A percentile compares a stretch with the other conserved stretches of the same genome.
Conservation (phyloP, 1,139 yeast genomes). For the Scheffersomyces parashehatae region DNA sequence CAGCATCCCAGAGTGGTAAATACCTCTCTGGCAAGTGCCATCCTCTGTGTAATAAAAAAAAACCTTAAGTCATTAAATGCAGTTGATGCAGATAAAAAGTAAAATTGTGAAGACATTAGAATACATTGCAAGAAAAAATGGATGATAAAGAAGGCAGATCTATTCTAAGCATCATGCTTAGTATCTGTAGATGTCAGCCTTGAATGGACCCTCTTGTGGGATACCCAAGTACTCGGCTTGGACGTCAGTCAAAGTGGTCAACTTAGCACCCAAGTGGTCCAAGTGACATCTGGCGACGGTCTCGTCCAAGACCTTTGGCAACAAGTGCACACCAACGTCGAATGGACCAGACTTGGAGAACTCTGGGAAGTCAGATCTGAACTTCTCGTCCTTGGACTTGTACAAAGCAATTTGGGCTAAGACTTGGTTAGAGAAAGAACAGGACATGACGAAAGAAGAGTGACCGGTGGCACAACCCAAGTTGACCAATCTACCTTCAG, state of each 20-base stretch:
- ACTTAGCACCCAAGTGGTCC: conserved; percentile 90
- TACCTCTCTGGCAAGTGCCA: conserved; percentile 7
- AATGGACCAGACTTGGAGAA: conserved; percentile 93
- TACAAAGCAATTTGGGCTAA: conserved; percentile 98
- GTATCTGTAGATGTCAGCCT: conserved; percentile 98
- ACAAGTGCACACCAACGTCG: conserved; percentile 89
- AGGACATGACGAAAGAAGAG: conserved; percentile 98
- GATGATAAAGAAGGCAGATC: conserved; percentile 5
- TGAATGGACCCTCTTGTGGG: conserved; percentile 95
- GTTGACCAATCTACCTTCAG: conserved; percentile 99
- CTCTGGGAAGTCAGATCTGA: conserved; percentile 84
- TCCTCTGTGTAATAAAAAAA: conserved; percentile 11
- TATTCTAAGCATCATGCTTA: conserved; percentile 36
- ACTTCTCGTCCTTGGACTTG: conserved; percentile 82
- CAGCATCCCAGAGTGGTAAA: not conserved
- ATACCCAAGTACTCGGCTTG: conserved; percentile 97
- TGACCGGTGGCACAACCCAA: conserved; percentile 99
- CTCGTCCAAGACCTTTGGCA: conserved; percentile 99
- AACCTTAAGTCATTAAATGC: conserved; percentile 38
- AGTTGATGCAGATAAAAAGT: conserved; percentile 48
- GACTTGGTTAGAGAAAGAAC: conserved; percentile 99
- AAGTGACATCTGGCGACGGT: conserved; percentile 98
- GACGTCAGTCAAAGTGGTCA: conserved; percentile 71
- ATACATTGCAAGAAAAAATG: conserved; percentile 4
- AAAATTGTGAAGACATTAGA: conserved; percentile 17